These are phyloP conservation scores for Trametes sp. DNA, from an alignment of 1,284 basidiomycete species.

Conservation along the genomic window DNA sequence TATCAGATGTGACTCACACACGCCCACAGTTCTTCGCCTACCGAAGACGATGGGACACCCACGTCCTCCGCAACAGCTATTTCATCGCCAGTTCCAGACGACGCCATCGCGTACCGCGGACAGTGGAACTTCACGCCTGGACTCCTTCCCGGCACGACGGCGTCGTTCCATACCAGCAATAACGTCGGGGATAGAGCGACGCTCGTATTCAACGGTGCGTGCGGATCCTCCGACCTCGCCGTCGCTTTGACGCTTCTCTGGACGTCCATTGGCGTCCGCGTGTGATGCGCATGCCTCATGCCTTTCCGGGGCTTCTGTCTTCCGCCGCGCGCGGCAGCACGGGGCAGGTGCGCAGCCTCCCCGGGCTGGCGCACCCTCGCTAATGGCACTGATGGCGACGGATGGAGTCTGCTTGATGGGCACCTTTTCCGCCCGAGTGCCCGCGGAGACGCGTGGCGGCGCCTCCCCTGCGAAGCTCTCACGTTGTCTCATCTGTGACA, in stretches of 20 bases:
- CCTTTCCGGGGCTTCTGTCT: constrained; percentile 12
- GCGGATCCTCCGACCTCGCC: constrained; percentile 9
- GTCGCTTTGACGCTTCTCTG: not conserved
- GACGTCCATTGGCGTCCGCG: constrained; percentile 9
- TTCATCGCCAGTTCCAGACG: constrained; percentile 35
- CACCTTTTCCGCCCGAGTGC: constrained; percentile 8
- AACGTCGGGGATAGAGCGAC: constrained; percentile 55
- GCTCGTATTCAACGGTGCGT: constrained; percentile 57
- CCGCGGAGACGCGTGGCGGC: constrained; percentile 13
- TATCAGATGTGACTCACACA: constrained; percentile 1
- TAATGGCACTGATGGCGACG: constrained; percentile 27
- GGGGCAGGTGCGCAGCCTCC: constrained; percentile 17
- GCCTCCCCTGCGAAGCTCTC: constrained; percentile 16
- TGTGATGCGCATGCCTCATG: constrained; percentile 20
- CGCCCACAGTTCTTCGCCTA: constrained; percentile 5
- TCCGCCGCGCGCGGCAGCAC: constrained; percentile 2
- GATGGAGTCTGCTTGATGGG: constrained; percentile 22
- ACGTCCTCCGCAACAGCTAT: constrained; percentile 24
- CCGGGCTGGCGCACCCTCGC: constrained; percentile 11
- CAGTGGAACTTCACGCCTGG: constrained; percentile 39
- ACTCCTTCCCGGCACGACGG: constrained; percentile 33
- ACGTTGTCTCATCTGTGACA: constrained; percentile 21
- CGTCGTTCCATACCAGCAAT: constrained; percentile 53
- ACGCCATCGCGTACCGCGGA: constrained; percentile 37
- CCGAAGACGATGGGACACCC: constrained; percentile 7